phyloP scores from a whole-genome alignment of 257 asterid genomes.

The Paraleonurus japonicus region DNA sequence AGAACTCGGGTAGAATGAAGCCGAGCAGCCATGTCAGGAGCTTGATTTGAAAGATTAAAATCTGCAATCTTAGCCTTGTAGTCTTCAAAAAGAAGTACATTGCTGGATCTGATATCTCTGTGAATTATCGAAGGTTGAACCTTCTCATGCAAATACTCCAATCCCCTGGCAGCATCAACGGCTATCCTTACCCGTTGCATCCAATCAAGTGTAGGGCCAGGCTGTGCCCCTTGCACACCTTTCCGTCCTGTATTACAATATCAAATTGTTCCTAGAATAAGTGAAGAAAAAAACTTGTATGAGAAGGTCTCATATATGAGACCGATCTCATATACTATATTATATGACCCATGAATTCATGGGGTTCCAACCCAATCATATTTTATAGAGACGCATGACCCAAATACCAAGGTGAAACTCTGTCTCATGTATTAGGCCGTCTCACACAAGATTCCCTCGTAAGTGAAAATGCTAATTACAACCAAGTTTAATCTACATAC shows the following conservation, averaged over 20 bases:
- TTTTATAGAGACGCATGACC: no score
- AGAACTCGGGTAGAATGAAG: conserved; percentile 97
- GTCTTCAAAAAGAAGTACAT: conserved; percentile 92
- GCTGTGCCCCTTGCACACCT: conserved; percentile 98
- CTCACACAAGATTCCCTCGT: no score
- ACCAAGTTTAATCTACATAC: conserved; percentile 40
- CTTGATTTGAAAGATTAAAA: conserved; percentile 93
- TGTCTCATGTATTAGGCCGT: no score
- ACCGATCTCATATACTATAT: no score
- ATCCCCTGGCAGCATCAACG: conserved; percentile 97
- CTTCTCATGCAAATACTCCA: conserved; percentile 95
- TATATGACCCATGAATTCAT: no score
- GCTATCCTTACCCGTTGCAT: conserved; percentile 92
- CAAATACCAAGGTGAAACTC: no score
- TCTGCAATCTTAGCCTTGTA: conserved; percentile 91
- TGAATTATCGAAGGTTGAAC: conserved; percentile 79
- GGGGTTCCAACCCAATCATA: no score
- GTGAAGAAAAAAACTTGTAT: not conserved
- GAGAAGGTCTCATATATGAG: no score
- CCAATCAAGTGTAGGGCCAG: conserved; percentile 99
- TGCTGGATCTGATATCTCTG: conserved; percentile 97
- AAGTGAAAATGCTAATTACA: conserved; percentile 8
- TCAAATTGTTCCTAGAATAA: not conserved
- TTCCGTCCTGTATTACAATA: conserved; percentile 67
- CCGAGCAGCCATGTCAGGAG: conserved; percentile 99